phyloP scores from a whole-genome alignment of 768 basidiomycete genomes.

The Pulveroboletus sp. region DNA sequence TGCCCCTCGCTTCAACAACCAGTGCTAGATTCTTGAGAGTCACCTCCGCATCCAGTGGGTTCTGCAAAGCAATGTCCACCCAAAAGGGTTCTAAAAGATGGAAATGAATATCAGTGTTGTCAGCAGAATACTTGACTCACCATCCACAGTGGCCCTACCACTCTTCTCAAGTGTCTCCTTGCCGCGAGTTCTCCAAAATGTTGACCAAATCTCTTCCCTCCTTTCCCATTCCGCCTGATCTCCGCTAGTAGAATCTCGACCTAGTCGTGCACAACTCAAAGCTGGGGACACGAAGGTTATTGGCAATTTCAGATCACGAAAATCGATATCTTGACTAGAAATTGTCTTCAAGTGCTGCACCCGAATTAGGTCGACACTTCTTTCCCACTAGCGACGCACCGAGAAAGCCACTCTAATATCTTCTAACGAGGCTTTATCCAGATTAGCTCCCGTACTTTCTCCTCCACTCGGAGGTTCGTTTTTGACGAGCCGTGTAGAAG shows the following conservation, averaged over 20 bases:
- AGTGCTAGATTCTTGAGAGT: slow-evolving; percentile 59
- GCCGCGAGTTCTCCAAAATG: slow-evolving; percentile 53
- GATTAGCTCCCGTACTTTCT: slow-evolving; percentile 32
- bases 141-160: slow-evolving; percentile 59
- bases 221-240: slow-evolving; percentile 52
- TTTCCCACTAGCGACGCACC: slow-evolving; percentile 40
- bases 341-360: slow-evolving; percentile 68
- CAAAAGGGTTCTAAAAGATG: slow-evolving; percentile 60
- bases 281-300: slow-evolving; percentile 58
- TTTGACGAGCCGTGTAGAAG: slow-evolving; percentile 15
- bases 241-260: slow-evolving; percentile 43
- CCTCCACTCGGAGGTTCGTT: slow-evolving; percentile 15
- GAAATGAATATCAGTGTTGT: neutral
- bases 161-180: slow-evolving; percentile 50
- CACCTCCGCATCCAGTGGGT: slow-evolving; percentile 74
- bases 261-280: slow-evolving; percentile 54
- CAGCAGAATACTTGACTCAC: slow-evolving; percentile 33
- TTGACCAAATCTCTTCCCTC: slow-evolving; percentile 61
- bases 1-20: slow-evolving; percentile 37
- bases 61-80: slow-evolving; percentile 65
- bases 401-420: slow-evolving; percentile 86
- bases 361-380: neutral
- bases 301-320: slow-evolving; percentile 54
- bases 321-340: slow-evolving; percentile 39
- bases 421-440: slow-evolving; percentile 72